Base-by-base conservation (phyloP, 108 stramenopile genomes). In the Cylindrotheca fusiformis region DNA sequence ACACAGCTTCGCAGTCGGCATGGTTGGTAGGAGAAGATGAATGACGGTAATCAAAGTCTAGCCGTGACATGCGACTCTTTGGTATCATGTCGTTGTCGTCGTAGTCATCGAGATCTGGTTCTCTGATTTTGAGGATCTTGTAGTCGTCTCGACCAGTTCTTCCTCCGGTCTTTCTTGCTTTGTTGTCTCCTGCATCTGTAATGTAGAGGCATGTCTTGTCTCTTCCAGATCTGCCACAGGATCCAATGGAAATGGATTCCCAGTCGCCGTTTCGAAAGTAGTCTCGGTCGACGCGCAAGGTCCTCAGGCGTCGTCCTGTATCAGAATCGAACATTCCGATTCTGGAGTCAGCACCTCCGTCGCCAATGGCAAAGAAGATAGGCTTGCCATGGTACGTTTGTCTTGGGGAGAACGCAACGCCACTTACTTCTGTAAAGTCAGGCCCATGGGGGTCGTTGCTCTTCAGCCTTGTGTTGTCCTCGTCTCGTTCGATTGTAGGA, bases 1-100 rank as follows among this genome's bases (percentile, higher is more conserved):
- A 57, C 26, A 57, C 30, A 6, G 56, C 56, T 44, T 57, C 56
- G 24, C 56, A 57, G 30, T 57, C 56, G 6, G 56, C 56, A n/a
- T 19, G 19, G 56, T 57, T 57, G 18, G 56, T 57, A 4, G 56
- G 56, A 17, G 41, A 44, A 19, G 56, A 57, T 24, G 6, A 5
- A 19, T 44, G 56, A 19, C 56, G 33, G 26, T 57, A 57, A 28
- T 32, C 56, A 32, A 57, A 44, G 33, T n/a, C 19, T 6, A 57
- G 6, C 6, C 18, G 26, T 18, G 41, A 32, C 20, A 57, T 18
- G 6, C 36, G 36, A 41, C 14, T 41, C 5, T 28, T 57, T 32
- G 41, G 24, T 18, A 41, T 57, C 6, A 5, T 28, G 50, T 21
- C 50, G 21, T 51, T 51, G 50, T 51, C 50, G 20, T 51, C 20